These are phyloP conservation scores for Delonix regia DNA, from an alignment of 306 rosid genomes.

Conservation along the genomic window DNA sequence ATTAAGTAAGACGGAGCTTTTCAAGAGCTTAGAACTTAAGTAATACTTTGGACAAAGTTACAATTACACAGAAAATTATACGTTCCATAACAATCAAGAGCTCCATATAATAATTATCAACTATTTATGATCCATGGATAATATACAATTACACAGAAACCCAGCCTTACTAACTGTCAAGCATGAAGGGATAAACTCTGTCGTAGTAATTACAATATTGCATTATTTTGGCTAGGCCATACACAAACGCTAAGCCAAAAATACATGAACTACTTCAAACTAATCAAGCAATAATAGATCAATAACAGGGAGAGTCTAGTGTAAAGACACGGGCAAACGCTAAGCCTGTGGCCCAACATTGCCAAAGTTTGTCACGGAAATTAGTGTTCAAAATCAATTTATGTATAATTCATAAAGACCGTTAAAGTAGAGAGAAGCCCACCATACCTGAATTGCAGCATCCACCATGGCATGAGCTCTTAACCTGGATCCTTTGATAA, in stretches of 20 bases:
- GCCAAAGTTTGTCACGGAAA: slow-evolving; percentile 8
- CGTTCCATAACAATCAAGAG: slow-evolving; percentile 32
- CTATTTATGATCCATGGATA: not conserved
- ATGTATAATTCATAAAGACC: slow-evolving; percentile 28
- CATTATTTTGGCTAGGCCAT: slow-evolving; percentile 20
- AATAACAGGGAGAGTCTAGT: not conserved
- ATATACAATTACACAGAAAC: not conserved
- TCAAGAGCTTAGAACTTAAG: slow-evolving; percentile 11
- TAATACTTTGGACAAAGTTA: slow-evolving; percentile 9
- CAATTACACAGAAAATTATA: slow-evolving; percentile 3
- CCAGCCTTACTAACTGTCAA: not conserved
- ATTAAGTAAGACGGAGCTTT: not conserved
- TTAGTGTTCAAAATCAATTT: slow-evolving; percentile 2
- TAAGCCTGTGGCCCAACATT: not conserved
- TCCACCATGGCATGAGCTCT: slow-evolving; percentile 78
- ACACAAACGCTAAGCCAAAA: no score
- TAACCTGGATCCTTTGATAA: slow-evolving; percentile 66
- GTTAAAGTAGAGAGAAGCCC: slow-evolving; percentile 16
- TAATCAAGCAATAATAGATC: slow-evolving; percentile 1
- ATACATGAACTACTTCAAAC: slow-evolving; percentile 2
- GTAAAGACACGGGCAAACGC: not conserved
- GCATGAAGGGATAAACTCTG: not conserved
- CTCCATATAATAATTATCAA: slow-evolving; percentile 5
- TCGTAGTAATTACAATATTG: not conserved
- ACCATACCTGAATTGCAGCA: slow-evolving; percentile 83